Evolutionary conservation across 192 early-diverging fungal genomes (phyloP).

Genomic region (Coemansia sp.): DNA sequence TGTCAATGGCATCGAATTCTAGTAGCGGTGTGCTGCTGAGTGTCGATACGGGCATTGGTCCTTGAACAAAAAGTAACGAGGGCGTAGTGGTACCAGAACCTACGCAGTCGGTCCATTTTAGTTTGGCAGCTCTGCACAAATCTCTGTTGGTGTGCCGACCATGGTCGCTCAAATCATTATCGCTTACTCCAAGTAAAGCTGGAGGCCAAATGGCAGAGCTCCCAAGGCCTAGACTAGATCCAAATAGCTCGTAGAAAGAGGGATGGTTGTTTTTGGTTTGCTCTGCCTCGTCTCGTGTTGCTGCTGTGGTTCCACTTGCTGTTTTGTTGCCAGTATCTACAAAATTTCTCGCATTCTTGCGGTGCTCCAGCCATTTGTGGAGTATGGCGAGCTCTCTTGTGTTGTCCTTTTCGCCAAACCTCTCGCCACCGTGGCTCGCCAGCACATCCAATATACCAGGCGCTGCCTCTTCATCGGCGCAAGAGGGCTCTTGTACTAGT

Average conservation of each 20-base stretch:
- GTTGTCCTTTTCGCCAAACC: constrained; percentile 48
- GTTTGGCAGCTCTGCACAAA: neutral
- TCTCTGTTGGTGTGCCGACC: neutral
- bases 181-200: neutral
- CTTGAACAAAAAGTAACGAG: neutral
- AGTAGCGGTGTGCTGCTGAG: neutral
- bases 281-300: too few species aligned
- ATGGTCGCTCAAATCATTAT: neutral
- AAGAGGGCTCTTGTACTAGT: neutral
- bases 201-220: neutral
- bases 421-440: constrained; percentile 23
- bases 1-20: neutral
- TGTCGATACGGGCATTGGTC: neutral
- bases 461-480: neutral
- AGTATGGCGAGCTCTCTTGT: constrained; percentile 15
- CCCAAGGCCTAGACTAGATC: neutral
- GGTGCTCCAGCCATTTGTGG: constrained; percentile 12
- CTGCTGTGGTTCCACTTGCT: too few species aligned
- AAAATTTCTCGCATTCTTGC: neutral
- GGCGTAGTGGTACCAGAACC: neutral
- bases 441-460: constrained; percentile 11
- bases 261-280: too few species aligned
- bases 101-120: neutral
- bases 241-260: constrained; percentile 1
- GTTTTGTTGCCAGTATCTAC: neutral